Conservation (phyloP, 257 asterid genomes). For the Rubia yunnanensis region DNA sequence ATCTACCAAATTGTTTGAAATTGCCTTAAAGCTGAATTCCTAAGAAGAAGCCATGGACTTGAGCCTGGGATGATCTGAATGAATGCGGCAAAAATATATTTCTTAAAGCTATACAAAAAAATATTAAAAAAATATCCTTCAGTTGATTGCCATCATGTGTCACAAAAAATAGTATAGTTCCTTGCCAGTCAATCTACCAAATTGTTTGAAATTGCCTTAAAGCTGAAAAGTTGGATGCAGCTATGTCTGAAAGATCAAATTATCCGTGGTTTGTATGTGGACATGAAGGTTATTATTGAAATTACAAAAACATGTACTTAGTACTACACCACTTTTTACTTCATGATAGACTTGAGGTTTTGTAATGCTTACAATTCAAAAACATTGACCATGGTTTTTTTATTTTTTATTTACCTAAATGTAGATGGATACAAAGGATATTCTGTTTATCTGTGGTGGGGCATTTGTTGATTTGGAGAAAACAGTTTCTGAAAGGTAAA, state of each 20-base stretch:
- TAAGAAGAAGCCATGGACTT: too few species aligned
- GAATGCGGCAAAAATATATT: too few species aligned
- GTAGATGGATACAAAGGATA: constrained; percentile 88
- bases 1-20: neutral
- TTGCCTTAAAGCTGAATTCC: neutral
- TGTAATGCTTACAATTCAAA: neutral
- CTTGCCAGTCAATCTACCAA: neutral
- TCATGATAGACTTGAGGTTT: neutral
- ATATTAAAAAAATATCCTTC: neutral
- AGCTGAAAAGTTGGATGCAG: neutral
- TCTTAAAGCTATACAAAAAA: too few species aligned
- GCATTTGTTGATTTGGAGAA: constrained; percentile 90
- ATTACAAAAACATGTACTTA: neutral
- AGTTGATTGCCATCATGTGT: neutral
- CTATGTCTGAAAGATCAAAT: neutral
- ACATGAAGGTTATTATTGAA: neutral
- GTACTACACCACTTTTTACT: neutral
- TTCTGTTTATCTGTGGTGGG: constrained; percentile 91
- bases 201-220: neutral
- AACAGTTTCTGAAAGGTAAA: constrained; percentile 87
- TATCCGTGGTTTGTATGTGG: neutral
- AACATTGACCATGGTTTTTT: neutral
- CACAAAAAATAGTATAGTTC: neutral
- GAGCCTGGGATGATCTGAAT: too few species aligned
- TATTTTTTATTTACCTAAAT: constrained; percentile 5